A percentile compares a stretch with the other conserved stretches of the same genome.
Conservation (phyloP, 1,139 yeast genomes). For the Saccharomycopsis phalli region DNA sequence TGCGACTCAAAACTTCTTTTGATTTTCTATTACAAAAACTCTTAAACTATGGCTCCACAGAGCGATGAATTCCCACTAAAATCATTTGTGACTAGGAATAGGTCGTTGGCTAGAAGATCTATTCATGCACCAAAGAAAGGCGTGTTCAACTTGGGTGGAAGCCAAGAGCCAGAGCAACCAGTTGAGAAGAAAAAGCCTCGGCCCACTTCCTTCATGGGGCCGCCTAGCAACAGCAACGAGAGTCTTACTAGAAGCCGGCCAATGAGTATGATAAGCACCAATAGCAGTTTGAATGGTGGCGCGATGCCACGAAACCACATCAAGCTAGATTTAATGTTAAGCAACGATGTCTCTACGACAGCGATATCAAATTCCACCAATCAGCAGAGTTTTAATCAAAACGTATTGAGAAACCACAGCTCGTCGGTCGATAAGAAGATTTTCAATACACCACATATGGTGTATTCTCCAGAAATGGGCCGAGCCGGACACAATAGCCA, state of each 20-base stretch:
- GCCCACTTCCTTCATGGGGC: background rate
- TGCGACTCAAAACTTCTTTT: too few species aligned
- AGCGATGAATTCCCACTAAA: constrained; percentile 17
- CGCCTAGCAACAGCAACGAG: background rate
- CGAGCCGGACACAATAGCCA: constrained; percentile 1
- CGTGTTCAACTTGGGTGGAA: constrained; percentile 6
- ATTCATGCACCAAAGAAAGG: constrained; percentile 18
- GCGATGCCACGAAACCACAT: constrained; percentile 7
- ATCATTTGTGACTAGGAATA: constrained; percentile 19
- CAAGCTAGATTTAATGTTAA: constrained; percentile 15
- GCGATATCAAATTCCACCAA: constrained; percentile 12
- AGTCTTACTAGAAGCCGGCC: constrained; percentile 10
- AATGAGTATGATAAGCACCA: constrained; percentile 11
- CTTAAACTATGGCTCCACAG: constrained; percentile 6
- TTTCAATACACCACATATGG: constrained; percentile 19
- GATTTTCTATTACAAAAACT: too few species aligned
- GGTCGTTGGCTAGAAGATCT: constrained; percentile 19
- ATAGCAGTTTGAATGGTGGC: background rate
- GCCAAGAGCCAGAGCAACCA: constrained; percentile 2
- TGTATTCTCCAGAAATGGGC: constrained; percentile 16
- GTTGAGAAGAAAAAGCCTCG: background rate
- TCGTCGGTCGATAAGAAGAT: constrained; percentile 16
- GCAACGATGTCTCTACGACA: constrained; percentile 13
- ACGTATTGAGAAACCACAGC: constrained; percentile 11
- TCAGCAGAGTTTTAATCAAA: constrained; percentile 11